Evolutionary conservation across 2,329 filamentous ascomycete genomes (phyloP), one percentile per base, ranked within the genome.

Genomic region (Ilyonectria mors-panacis): DNA sequence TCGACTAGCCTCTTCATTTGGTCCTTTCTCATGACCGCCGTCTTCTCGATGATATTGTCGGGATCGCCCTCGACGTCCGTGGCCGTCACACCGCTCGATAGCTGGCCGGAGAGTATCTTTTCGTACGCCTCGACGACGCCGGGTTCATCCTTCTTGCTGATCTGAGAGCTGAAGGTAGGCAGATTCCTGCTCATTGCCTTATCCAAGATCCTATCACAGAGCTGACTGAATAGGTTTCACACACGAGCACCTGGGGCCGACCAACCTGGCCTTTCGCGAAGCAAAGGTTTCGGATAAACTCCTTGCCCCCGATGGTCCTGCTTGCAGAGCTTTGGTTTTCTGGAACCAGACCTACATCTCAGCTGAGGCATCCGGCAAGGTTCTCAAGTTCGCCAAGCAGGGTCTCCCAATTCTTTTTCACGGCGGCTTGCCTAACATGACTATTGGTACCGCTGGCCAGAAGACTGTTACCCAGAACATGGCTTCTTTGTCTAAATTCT

Each of bases 161-260:
- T 39, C 37, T 39, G 17, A 39, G 37, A 15, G 37, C 37, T 15
- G 17, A 39, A 39, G 37, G 37, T 39, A 39, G 37, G 37, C 37
- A 39, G 12, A 39, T 39, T 35, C 35, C 35, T 39, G 17, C 12
- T 37, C 37, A 39, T 39, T 39, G 17, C 13, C 17, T 17, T 13
- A 13, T 17, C 37, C 13, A 4, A 39, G 17, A 39, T 39, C 37
- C 37, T 39, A 15, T 5, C 12, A 39, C 37, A 15, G 37, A 15
- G 37, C 37, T 39, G 37, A 39, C 37, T 15, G 37, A 15, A 35
- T n/a, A 59, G 57, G 57, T 26, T 59, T 50, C 57, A 45, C 30
- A 28, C 33, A 53, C 19, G 48, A 53, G 28, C 33, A 53, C 26
- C 48, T 53, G 2, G 48, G 48, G 2, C 48, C 48, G 17, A 33